phyloP scores from a whole-genome alignment of 2,329 filamentous ascomycete genomes.

The Ceratocystis harringtonii region DNA sequence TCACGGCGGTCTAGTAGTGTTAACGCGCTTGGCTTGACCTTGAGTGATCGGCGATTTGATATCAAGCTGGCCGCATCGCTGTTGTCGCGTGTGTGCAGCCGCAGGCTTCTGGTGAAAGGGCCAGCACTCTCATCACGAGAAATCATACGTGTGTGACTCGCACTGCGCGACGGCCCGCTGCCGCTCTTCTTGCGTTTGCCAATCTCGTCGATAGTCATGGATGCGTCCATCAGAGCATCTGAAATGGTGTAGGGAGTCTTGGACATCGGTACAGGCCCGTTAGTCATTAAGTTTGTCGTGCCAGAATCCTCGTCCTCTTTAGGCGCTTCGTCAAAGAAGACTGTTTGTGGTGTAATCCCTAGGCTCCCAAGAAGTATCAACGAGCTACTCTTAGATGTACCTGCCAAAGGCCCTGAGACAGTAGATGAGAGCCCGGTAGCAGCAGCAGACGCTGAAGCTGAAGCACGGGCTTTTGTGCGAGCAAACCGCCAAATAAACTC shows the following conservation, averaged over 20 bases:
- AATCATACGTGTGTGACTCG: slow-evolving; percentile 10
- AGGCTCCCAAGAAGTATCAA: slow-evolving; percentile 63
- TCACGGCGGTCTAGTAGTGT: slow-evolving; percentile 45
- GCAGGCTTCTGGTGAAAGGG: neutral
- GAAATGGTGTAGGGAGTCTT: slow-evolving; percentile 58
- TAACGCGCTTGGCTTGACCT: slow-evolving; percentile 43
- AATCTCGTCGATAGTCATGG: slow-evolving; percentile 66
- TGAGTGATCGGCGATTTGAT: slow-evolving; percentile 14
- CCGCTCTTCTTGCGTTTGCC: slow-evolving; percentile 34
- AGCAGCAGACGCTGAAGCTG: slow-evolving; percentile 24
- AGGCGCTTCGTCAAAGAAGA: slow-evolving; percentile 66
- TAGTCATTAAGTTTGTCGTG: slow-evolving; percentile 15
- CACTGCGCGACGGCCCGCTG: slow-evolving; percentile 24
- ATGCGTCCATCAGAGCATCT: slow-evolving; percentile 82
- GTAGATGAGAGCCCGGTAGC: slow-evolving; percentile 20
- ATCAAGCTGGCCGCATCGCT: slow-evolving; percentile 15
- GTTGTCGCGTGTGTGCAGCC: neutral
- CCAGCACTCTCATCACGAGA: slow-evolving; percentile 11
- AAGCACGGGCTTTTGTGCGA: slow-evolving; percentile 48
- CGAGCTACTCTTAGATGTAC: slow-evolving; percentile 36
- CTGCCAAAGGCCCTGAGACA: slow-evolving; percentile 21
- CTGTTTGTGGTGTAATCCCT: slow-evolving; percentile 68
- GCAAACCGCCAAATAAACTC: slow-evolving; percentile 87
- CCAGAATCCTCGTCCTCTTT: slow-evolving; percentile 22
- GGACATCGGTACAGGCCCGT: slow-evolving; percentile 22